phyloP scores from a whole-genome alignment of 2,329 filamentous ascomycete species.

The Mycosphaerelloides madeirae region DNA sequence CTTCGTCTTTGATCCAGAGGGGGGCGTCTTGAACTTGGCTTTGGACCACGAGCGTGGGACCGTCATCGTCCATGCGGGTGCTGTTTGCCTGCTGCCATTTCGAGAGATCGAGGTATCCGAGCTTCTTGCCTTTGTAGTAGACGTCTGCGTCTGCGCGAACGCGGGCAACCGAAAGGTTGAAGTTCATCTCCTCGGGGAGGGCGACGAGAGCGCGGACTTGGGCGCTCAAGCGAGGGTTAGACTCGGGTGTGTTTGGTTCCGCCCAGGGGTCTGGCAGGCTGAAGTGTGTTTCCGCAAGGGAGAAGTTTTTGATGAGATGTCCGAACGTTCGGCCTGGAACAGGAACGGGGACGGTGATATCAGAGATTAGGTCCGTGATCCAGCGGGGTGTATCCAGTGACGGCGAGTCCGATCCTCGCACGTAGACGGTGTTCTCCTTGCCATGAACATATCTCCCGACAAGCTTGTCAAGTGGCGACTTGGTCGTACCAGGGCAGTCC shows the following conservation, averaged over 20 bases:
- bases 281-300: slow-evolving; percentile 80
- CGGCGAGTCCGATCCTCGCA: slow-evolving; percentile 68
- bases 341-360: slow-evolving; percentile 76
- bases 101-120: slow-evolving; percentile 73
- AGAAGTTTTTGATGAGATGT: slow-evolving; percentile 80
- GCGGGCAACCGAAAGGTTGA: slow-evolving; percentile 70
- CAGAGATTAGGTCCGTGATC: slow-evolving; percentile 74
- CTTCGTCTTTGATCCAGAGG: slow-evolving; percentile 72
- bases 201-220: slow-evolving; percentile 73
- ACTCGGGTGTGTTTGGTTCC: slow-evolving; percentile 66
- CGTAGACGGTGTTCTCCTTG: slow-evolving; percentile 70
- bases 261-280: slow-evolving; percentile 75
- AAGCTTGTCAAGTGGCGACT: slow-evolving; percentile 79
- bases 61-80: slow-evolving; percentile 59
- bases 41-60: slow-evolving; percentile 64
- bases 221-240: slow-evolving; percentile 75
- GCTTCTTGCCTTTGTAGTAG: slow-evolving; percentile 68
- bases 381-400: slow-evolving; percentile 69
- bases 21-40: slow-evolving; percentile 75
- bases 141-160: slow-evolving; percentile 76
- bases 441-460: slow-evolving; percentile 78
- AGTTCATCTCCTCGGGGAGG: slow-evolving; percentile 80
- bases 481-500: slow-evolving; percentile 68
- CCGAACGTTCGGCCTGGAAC: slow-evolving; percentile 79
- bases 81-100: slow-evolving; percentile 85